These are phyloP conservation scores for Aspergillus latus DNA, from an alignment of 2,329 filamentous ascomycete species.

Conservation along the genomic window DNA sequence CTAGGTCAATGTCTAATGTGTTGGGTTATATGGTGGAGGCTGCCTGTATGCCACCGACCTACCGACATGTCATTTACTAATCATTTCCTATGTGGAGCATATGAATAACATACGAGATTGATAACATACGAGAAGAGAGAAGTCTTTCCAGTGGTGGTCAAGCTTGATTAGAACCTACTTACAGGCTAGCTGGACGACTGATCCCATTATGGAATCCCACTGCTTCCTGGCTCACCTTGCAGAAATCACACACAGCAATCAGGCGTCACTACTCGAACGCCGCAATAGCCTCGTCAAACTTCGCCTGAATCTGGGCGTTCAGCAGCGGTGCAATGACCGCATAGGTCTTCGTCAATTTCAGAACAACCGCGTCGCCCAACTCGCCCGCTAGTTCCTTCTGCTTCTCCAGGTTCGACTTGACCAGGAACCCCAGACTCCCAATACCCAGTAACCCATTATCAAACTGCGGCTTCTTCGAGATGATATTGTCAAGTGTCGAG, in stretches of 20 bases:
- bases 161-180: neutral
- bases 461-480: slow-evolving; percentile 21
- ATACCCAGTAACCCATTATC: slow-evolving; percentile 20
- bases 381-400: slow-evolving; percentile 16
- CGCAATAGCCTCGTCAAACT: slow-evolving; percentile 20
- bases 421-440: slow-evolving; percentile 18
- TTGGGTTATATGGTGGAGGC: too few species aligned
- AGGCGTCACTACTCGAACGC: slow-evolving; percentile 7
- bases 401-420: slow-evolving; percentile 19
- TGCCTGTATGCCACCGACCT: too few species aligned
- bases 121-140: too few species aligned
- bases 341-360: slow-evolving; percentile 19
- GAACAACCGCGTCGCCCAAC: slow-evolving; percentile 16
- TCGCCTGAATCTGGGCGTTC: slow-evolving; percentile 16
- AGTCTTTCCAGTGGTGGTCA: neutral
- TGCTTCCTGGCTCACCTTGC: too few species aligned
- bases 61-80: neutral
- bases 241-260: too few species aligned
- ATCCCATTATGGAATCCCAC: too few species aligned
- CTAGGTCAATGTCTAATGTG: neutral
- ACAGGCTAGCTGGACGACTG: too few species aligned
- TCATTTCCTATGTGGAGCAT: neutral
- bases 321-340: slow-evolving; percentile 19
- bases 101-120: neutral
- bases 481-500: slow-evolving; percentile 20